Evolutionary conservation across 2,329 filamentous ascomycete genomes (phyloP).

Genomic region (Colletotrichum noveboracense): DNA sequence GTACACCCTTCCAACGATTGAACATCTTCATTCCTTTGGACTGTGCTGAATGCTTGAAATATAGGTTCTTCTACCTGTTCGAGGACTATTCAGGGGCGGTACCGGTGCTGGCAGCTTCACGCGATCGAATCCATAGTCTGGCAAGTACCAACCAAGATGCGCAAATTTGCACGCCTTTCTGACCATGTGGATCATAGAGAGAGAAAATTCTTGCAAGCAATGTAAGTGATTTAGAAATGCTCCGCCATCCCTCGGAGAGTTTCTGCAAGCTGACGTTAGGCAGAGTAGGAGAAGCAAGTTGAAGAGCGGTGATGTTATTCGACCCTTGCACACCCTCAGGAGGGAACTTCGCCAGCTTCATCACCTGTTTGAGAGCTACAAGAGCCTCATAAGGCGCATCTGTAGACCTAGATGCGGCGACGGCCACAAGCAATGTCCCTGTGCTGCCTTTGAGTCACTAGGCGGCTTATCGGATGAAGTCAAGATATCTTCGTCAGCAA

Average conservation of each 20-base stretch:
- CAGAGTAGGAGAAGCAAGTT: slow-evolving; percentile 26
- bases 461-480: slow-evolving; percentile 24
- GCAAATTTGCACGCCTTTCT: background rate
- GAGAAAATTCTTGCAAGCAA: slow-evolving; percentile 36
- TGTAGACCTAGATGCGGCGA: slow-evolving; percentile 45
- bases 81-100: slow-evolving; percentile 69
- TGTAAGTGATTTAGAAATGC: slow-evolving; percentile 29
- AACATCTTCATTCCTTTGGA: background rate
- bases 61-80: slow-evolving; percentile 67
- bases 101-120: slow-evolving; percentile 54
- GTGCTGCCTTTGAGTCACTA: background rate
- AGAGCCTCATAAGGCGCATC: slow-evolving; percentile 64
- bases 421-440: background rate
- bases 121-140: slow-evolving; percentile 51
- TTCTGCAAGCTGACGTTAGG: slow-evolving; percentile 3
- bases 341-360: slow-evolving; percentile 65
- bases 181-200: slow-evolving; percentile 28
- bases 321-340: slow-evolving; percentile 62
- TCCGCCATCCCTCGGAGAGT: background rate
- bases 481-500: slow-evolving; percentile 48
- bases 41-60: slow-evolving; percentile 40
- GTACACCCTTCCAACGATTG: background rate
- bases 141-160: slow-evolving; percentile 36
- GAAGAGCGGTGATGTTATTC: slow-evolving; percentile 59
- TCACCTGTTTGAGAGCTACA: slow-evolving; percentile 66